Percentiles rank a stretch among this genome's conserved stretches.
These are phyloP conservation scores for Dryadomyces quercivorus DNA, from an alignment of 2,329 filamentous ascomycete genomes.

Conservation along the genomic window DNA sequence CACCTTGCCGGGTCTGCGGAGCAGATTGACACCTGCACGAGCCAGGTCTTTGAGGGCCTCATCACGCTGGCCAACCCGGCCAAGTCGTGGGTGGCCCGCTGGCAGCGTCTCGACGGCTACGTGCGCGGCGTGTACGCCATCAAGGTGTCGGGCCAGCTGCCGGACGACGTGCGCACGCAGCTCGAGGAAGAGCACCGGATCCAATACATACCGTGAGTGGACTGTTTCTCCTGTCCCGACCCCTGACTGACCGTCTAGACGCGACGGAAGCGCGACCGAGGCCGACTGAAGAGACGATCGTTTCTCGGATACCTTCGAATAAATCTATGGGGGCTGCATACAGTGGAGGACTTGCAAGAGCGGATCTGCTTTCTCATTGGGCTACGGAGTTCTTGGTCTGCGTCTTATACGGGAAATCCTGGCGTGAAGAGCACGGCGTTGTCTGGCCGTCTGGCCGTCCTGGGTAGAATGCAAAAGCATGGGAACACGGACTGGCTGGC, in stretches of 20 bases:
- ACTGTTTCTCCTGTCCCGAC: not conserved
- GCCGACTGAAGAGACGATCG: slow-evolving; percentile 19
- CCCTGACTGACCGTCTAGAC: slow-evolving; percentile 22
- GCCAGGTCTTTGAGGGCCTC: slow-evolving; percentile 87
- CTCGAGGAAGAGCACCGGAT: slow-evolving; percentile 53
- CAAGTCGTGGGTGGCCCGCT: slow-evolving; percentile 89
- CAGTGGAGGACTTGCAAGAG: not conserved
- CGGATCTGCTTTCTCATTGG: not conserved
- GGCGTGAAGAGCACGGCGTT: not conserved
- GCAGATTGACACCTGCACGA: slow-evolving; percentile 83
- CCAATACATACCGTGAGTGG: slow-evolving; percentile 52
- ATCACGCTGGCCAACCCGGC: slow-evolving; percentile 75
- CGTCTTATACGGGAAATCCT: not conserved
- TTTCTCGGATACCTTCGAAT: too few relatives aligned
- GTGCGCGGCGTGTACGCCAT: slow-evolving; percentile 84
- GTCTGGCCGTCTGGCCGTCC: not conserved
- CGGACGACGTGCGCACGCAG: slow-evolving; percentile 49
- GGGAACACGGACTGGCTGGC: not conserved
- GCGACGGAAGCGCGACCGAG: slow-evolving; percentile 43
- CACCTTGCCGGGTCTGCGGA: slow-evolving; percentile 70
- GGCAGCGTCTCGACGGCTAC: slow-evolving; percentile 84
- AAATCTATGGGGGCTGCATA: too few relatives aligned
- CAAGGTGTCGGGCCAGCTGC: slow-evolving; percentile 76
- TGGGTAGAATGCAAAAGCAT: not conserved
- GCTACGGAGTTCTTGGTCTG: not conserved